A percentile compares a stretch with the other conserved stretches of the same genome.
Conservation (phyloP, 192 early-diverging fungal genomes). For the Lunasporangiospora selenospora region DNA sequence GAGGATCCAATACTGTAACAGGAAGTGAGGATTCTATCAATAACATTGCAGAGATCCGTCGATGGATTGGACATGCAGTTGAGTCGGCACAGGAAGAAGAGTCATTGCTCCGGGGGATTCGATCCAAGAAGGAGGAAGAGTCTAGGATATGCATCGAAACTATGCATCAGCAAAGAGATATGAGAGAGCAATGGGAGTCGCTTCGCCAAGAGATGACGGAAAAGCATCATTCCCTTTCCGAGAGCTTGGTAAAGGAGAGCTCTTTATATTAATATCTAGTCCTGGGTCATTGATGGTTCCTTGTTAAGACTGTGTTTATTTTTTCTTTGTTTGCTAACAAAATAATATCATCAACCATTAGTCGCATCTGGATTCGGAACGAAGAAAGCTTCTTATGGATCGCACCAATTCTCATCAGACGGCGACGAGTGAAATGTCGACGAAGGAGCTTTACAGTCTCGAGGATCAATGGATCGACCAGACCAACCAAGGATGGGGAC, state of each 20-base stretch:
- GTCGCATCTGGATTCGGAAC: conserved; percentile 4
- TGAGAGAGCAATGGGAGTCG: conserved; percentile 5
- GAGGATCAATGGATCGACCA: conserved; percentile 23
- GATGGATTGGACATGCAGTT: conserved; percentile 4
- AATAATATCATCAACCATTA: conserved; percentile 5
- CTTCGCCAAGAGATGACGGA: conserved; percentile 5
- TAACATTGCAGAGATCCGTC: too few relatives aligned
- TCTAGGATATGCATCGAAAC: background rate
- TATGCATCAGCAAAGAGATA: background rate
- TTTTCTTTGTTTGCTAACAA: too few relatives aligned
- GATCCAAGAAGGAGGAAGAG: conserved; percentile 3
- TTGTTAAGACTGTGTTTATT: too few relatives aligned
- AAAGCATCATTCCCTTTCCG: background rate
- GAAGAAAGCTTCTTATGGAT: conserved; percentile 3
- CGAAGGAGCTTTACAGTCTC: conserved; percentile 8
- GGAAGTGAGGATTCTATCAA: too few relatives aligned
- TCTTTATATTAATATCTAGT: too few relatives aligned
- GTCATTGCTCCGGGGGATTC: background rate
- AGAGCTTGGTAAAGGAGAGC: conserved; percentile 33
- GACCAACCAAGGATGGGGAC: conserved; percentile 16
- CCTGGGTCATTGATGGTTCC: too few relatives aligned
- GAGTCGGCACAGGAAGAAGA: conserved; percentile 6
- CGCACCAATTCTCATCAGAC: conserved; percentile 2
- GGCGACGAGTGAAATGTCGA: background rate
- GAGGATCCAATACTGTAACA: too few relatives aligned